Conservation (phyloP, 2,329 filamentous ascomycete genomes). For the Colletotrichum scovillei region DNA sequence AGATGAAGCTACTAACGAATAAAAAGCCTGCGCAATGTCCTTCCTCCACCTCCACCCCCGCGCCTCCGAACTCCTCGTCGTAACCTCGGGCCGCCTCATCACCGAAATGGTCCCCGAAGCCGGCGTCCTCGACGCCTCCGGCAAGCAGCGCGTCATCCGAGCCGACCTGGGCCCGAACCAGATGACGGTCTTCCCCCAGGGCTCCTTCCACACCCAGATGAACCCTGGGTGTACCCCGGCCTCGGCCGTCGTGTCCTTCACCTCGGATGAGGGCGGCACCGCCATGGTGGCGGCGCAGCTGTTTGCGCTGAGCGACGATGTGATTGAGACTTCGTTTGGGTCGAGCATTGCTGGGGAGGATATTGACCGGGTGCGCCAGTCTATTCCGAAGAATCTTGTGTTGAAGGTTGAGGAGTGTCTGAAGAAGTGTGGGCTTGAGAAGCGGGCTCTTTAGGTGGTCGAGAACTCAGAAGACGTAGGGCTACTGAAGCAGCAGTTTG, state of each 20-base stretch:
- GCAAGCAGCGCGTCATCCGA: background rate
- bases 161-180: background rate
- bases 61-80: conserved; percentile 55
- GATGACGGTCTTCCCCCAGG: background rate
- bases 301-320: background rate
- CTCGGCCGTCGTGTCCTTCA: background rate
- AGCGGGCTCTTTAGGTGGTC: background rate
- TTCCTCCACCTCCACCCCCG: conserved; percentile 62
- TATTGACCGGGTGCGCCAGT: background rate
- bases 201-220: background rate
- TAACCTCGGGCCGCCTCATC: conserved; percentile 52
- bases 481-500: background rate
- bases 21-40: conserved; percentile 61
- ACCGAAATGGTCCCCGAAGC: conserved; percentile 59
- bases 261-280: background rate
- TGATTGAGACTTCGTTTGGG: background rate
- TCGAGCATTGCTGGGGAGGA: background rate
- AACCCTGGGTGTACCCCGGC: background rate
- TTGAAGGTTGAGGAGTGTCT: background rate
- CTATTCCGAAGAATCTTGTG: background rate
- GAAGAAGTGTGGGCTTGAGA: background rate
- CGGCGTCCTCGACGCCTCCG: conserved; percentile 49
- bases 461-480: background rate
- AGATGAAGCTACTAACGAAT: background rate
- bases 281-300: background rate